Evolutionary conservation across 768 basidiomycete species (phyloP), one percentile per base, ranked within the genome.

Genomic region (Boletus sp.): DNA sequence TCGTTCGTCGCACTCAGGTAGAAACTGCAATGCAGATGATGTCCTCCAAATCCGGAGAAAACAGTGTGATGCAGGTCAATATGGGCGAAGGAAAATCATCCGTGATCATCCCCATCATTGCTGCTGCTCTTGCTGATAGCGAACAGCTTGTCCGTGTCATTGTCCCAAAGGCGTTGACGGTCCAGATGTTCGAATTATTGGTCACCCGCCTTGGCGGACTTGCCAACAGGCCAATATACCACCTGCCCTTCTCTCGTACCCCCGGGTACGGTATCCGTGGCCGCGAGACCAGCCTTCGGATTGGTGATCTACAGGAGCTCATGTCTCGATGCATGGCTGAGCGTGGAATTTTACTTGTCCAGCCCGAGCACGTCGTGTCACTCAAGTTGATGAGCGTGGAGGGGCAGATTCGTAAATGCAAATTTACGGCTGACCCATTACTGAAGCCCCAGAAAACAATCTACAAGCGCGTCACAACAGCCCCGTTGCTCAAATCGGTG

Each of bases 301-400:
- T 70, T 7, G 19, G 50, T 2, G 39, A 39, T 11, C 65, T 79
- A 15, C 56, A 56, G 9, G 19, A 40, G 19, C 50, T 81, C 17
- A 69, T 72, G 50, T 56, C 69, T 32, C 64, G 65, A 27, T 82
- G 80, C 53, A 65, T 62, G 49, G 49, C 48, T 0, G 61, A 61
- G 39, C 58, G 67, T 25, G 80, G 80, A 0, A 56, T 81, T 10
- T 61, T 80, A 4, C 62, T 81, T 3, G 59, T 66, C 14, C 80
- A 82, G 44, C 80, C 80, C 0, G 79, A 82, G 43, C 79, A 82
- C 41, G 71, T 79, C 5, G 70, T 79, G 3, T 81, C 80, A 0
- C 76, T 76, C 54, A 69, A 73, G 51, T 64, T 82, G 33, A 74
- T 75, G 73, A 66, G 68, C 0, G 56, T 80, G 9, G 34, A 35